phyloP scores from a whole-genome alignment of 2,329 filamentous ascomycete species.

The Didymella glomerata region DNA sequence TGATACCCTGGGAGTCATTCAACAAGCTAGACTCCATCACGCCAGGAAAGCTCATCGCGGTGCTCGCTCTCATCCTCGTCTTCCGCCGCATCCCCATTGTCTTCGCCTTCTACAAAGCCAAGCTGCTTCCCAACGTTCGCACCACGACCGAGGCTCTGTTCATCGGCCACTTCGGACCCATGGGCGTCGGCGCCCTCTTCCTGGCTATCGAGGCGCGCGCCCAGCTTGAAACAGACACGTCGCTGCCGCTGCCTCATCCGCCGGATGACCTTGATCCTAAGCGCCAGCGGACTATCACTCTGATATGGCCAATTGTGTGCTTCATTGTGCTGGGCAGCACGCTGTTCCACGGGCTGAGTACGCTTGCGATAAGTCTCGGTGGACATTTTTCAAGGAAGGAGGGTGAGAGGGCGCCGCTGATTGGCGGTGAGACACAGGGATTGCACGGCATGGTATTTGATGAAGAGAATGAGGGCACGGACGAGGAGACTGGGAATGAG shows the following conservation, averaged over 20 bases:
- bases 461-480: conserved; percentile 31
- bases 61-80: conserved; percentile 59
- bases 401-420: conserved; percentile 59
- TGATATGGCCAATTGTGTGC: conserved; percentile 64
- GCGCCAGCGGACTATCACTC: conserved; percentile 52
- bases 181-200: conserved; percentile 66
- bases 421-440: conserved; percentile 60
- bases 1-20: conserved; percentile 62
- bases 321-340: conserved; percentile 64
- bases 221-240: conserved; percentile 60
- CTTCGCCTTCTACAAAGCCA: conserved; percentile 56
- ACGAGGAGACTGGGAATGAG: conserved; percentile 49
- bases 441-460: conserved; percentile 61
- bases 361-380: conserved; percentile 59
- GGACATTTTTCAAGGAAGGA: conserved; percentile 58
- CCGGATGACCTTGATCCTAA: conserved; percentile 47
- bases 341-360: conserved; percentile 63
- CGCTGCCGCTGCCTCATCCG: conserved; percentile 56
- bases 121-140: conserved; percentile 56
- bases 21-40: conserved; percentile 48
- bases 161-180: conserved; percentile 65
- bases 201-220: conserved; percentile 64
- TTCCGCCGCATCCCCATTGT: conserved; percentile 64
- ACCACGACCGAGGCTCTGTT: conserved; percentile 64
- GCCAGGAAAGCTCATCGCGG: conserved; percentile 54